Evolutionary conservation across 352 stramenopile species (phyloP).

Genomic region (Phytophthora litchii): DNA sequence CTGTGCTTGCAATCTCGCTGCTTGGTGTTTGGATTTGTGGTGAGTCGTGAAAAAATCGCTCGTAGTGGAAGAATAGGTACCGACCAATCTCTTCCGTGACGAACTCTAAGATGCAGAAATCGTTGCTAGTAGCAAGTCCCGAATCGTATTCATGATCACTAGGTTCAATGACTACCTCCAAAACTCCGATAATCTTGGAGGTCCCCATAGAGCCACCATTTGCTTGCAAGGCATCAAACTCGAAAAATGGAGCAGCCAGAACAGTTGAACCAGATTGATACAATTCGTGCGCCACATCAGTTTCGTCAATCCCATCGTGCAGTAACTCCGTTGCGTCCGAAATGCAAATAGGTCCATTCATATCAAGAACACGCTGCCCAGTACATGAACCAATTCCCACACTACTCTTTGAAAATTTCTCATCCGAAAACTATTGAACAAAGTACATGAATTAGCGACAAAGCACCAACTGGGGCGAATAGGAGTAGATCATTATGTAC

Average conservation of each 20-base stretch:
- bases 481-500: slow-evolving; percentile 28
- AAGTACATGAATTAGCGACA: slow-evolving; percentile 5
- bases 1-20: slow-evolving; percentile 16
- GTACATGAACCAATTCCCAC: slow-evolving; percentile 42
- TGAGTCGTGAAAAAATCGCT: slow-evolving; percentile 61
- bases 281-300: slow-evolving; percentile 37
- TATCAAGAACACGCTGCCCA: slow-evolving; percentile 41
- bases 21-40: neutral
- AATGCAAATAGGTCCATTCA: slow-evolving; percentile 30
- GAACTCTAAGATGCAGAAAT: slow-evolving; percentile 71
- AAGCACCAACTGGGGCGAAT: neutral
- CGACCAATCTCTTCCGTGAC: slow-evolving; percentile 65
- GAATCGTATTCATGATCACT: slow-evolving; percentile 13
- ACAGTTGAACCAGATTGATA: slow-evolving; percentile 50
- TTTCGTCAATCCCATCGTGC: slow-evolving; percentile 17
- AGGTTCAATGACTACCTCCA: slow-evolving; percentile 64
- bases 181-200: slow-evolving; percentile 54
- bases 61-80: slow-evolving; percentile 82
- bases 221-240: slow-evolving; percentile 25
- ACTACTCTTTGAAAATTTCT: slow-evolving; percentile 48
- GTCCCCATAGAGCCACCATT: slow-evolving; percentile 23
- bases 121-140: slow-evolving; percentile 49
- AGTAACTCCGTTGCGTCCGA: slow-evolving; percentile 27
- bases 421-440: slow-evolving; percentile 60
- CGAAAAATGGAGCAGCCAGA: slow-evolving; percentile 52